Percentiles rank a stretch among this genome's conserved stretches.
phyloP scores from a whole-genome alignment of 2,329 filamentous ascomycete genomes.

The Podosphaera fusca region DNA sequence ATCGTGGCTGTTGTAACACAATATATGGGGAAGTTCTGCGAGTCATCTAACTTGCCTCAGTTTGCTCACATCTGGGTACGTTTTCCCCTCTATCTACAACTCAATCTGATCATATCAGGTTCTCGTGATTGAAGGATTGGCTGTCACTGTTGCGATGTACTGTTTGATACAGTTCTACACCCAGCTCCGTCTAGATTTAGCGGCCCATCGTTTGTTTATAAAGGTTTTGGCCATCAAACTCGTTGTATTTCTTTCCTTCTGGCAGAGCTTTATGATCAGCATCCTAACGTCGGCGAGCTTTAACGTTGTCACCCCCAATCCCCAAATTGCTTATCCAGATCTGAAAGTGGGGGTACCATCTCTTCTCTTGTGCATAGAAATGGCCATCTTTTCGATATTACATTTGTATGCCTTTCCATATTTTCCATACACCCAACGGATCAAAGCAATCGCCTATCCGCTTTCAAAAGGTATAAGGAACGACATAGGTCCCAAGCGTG shows the following conservation, averaged over 20 bases:
- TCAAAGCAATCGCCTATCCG: conserved; percentile 24
- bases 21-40: conserved; percentile 48
- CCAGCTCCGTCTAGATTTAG: conserved; percentile 46
- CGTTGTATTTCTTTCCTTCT: conserved; percentile 79
- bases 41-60: conserved; percentile 50
- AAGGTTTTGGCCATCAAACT: conserved; percentile 77
- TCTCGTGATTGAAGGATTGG: conserved; percentile 43
- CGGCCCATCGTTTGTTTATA: conserved; percentile 46
- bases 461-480: conserved; percentile 16
- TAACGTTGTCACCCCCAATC: conserved; percentile 16
- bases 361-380: conserved; percentile 59
- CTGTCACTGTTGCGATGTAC: conserved; percentile 70
- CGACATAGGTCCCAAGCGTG: conserved; percentile 27
- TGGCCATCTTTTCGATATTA: conserved; percentile 56
- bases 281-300: conserved; percentile 29
- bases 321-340: conserved; percentile 44
- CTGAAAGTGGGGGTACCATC: conserved; percentile 62
- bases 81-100: conserved; percentile 1
- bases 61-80: conserved; percentile 71
- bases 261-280: conserved; percentile 46
- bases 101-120: conserved; percentile 21
- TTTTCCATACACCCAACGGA: conserved; percentile 34
- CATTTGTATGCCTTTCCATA: conserved; percentile 71
- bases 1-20: conserved; percentile 54
- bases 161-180: conserved; percentile 72